Base-by-base conservation (phyloP, 495 filamentous ascomycete species). In the Chaetomium cochliodes region DNA sequence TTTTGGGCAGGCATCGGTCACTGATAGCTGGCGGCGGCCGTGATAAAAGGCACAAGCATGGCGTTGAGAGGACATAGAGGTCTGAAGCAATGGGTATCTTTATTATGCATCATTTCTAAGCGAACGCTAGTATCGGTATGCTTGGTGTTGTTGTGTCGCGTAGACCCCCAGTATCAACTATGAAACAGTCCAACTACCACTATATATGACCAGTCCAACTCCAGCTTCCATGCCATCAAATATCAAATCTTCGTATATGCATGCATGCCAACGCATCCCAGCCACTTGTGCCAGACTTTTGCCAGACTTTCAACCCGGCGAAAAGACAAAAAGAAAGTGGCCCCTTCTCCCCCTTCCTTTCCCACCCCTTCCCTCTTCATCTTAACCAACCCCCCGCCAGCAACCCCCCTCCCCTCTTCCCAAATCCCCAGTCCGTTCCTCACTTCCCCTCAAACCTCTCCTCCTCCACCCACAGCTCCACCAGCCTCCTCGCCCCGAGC, bases 401-500 rank as follows among this genome's bases (percentile, higher is more conserved):
- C n/a, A 49, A 20, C 22, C 5, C 5, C 33, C 33, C 5, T 8
- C 33, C 33, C 33, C 33, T 49, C 16, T 49, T 20, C 39, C 39
- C 13, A 41, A 2, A 12, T 41, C 4, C 2, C 4, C 2, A 41
- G 39, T 3, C 2, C 0, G n/a, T 20, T 7, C 9, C 46, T 60
- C 28, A 54, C 66, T 73, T 26, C 42, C 81, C 83, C 33, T 77
- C 77, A 65, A 77, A 86, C 77, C 80, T 63, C 23, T 78, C 79
- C 60, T 73, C 77, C 62, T 82, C 78, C 37, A 85, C 90, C 85
- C 87, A 96, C 71, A 87, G 90, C 79, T 96, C 84, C 44, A 97
- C 90, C 74, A 98, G 74, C 52, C 86, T 82, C 74, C 96, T 86
- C 70, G 90, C 92, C 0, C 85, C 94, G 4, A 92, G 79, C 7